phyloP scores from a whole-genome alignment of 1,284 basidiomycete genomes.

The Lentinus polychrous region DNA sequence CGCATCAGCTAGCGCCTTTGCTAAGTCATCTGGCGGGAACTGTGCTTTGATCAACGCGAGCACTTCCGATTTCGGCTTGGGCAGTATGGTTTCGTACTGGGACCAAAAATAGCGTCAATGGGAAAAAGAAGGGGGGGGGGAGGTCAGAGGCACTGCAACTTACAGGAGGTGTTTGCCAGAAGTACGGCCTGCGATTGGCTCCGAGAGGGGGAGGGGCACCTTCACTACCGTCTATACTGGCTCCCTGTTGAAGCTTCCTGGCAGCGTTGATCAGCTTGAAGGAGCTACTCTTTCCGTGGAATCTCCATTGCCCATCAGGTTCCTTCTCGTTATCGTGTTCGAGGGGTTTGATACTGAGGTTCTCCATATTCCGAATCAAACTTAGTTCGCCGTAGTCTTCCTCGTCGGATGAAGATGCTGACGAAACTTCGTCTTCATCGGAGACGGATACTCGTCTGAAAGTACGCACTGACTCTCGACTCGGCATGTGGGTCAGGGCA shows the following conservation, averaged over 20 bases:
- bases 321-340: conserved; percentile 12
- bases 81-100: no score
- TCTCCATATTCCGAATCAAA: conserved; percentile 29
- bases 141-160: conserved; percentile 13
- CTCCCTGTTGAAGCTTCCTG: conserved; percentile 35
- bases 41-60: neutral
- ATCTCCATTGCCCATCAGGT: conserved; percentile 36
- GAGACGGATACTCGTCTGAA: conserved; percentile 11
- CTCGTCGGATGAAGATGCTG: conserved; percentile 29
- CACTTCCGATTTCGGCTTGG: neutral
- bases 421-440: conserved; percentile 5
- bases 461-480: neutral
- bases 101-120: conserved; percentile 18
- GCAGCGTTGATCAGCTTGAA: conserved; percentile 47
- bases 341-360: conserved; percentile 31
- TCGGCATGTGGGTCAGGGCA: neutral
- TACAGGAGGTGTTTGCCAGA: conserved; percentile 5
- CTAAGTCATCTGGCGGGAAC: neutral
- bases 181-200: neutral
- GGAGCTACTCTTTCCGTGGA: conserved; percentile 58
- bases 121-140: conserved; percentile 24
- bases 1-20: conserved; percentile 32
- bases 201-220: neutral
- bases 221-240: neutral
- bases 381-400: conserved; percentile 24